Evolutionary conservation across 495 filamentous ascomycete genomes (phyloP).

Genomic region (Aspergillus panamensis): DNA sequence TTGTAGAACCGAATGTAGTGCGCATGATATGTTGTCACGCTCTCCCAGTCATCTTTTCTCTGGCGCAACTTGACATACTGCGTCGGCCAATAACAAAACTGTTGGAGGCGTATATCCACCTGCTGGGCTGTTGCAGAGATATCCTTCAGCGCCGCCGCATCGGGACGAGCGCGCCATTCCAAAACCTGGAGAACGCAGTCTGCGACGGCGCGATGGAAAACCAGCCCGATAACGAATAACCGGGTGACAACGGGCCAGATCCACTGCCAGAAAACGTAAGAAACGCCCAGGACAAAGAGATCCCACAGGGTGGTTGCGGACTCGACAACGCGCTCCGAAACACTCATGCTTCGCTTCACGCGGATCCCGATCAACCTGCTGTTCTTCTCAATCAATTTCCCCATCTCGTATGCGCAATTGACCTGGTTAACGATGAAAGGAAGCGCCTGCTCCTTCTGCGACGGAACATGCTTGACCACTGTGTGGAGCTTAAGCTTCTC

Average conservation of each 20-base stretch:
- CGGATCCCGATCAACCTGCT: slow-evolving; percentile 75
- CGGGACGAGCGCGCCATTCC: slow-evolving; percentile 81
- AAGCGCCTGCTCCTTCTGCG: slow-evolving; percentile 78
- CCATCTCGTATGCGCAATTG: slow-evolving; percentile 91
- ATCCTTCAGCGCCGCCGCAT: slow-evolving; percentile 85
- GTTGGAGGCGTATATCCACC: slow-evolving; percentile 93
- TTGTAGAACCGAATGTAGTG: slow-evolving; percentile 99
- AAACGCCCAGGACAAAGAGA: slow-evolving; percentile 62
- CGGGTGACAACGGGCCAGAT: slow-evolving; percentile 72
- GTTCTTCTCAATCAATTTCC: slow-evolving; percentile 80
- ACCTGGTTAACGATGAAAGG: slow-evolving; percentile 87
- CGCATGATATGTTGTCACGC: slow-evolving; percentile 89
- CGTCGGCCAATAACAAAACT: slow-evolving; percentile 99
- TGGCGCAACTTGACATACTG: slow-evolving; percentile 89
- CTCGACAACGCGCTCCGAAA: slow-evolving; percentile 91
- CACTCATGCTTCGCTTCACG: slow-evolving; percentile 79
- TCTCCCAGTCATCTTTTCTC: slow-evolving; percentile 90
- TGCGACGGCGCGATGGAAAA: slow-evolving; percentile 77
- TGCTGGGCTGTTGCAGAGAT: slow-evolving; percentile 97
- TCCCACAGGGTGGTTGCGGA: slow-evolving; percentile 83
- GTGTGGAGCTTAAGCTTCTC: slow-evolving; percentile 89
- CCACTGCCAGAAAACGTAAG: slow-evolving; percentile 70
- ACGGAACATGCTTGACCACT: slow-evolving; percentile 68
- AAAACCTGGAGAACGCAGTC: slow-evolving; percentile 76
- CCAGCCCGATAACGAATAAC: slow-evolving; percentile 69